A percentile compares a stretch with the other conserved stretches of the same genome.
Conservation (phyloP, 2,329 filamentous ascomycete species). For the Torrubiella hemipterigena region DNA sequence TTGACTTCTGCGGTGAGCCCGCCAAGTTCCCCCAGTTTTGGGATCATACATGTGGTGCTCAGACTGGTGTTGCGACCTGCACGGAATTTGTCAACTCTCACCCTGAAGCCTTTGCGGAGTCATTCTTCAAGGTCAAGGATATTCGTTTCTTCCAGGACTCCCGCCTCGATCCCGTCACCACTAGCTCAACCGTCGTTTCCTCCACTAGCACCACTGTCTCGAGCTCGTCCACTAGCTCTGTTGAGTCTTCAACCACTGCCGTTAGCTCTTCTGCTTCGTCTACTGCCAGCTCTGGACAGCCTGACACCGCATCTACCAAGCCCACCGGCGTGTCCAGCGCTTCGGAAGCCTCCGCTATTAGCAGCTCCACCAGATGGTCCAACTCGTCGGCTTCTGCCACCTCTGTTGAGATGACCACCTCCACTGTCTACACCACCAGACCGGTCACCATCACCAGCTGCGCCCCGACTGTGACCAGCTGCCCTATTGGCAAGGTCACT, state of each 20-base stretch:
- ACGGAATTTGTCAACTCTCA: constrained; percentile 22
- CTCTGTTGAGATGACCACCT: constrained; percentile 10
- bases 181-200: constrained; percentile 9
- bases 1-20: constrained; percentile 63
- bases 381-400: background rate
- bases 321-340: constrained; percentile 2
- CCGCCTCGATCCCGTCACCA: constrained; percentile 9
- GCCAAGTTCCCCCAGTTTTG: constrained; percentile 25
- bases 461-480: constrained; percentile 15
- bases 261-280: constrained; percentile 2
- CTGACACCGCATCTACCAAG: background rate
- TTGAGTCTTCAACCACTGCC: constrained; percentile 4
- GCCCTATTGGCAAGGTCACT: constrained; percentile 18
- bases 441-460: constrained; percentile 19
- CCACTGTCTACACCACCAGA: constrained; percentile 16
- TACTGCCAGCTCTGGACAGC: background rate
- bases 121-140: constrained; percentile 33
- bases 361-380: background rate
- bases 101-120: constrained; percentile 22
- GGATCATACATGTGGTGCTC: constrained; percentile 11
- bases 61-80: constrained; percentile 17
- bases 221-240: constrained; percentile 3
- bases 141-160: constrained; percentile 19
- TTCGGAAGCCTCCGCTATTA: background rate
- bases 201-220: constrained; percentile 7